Evolutionary conservation across 202 grass and related monocot genomes (phyloP).

Genomic region (Panicum virgatum): DNA sequence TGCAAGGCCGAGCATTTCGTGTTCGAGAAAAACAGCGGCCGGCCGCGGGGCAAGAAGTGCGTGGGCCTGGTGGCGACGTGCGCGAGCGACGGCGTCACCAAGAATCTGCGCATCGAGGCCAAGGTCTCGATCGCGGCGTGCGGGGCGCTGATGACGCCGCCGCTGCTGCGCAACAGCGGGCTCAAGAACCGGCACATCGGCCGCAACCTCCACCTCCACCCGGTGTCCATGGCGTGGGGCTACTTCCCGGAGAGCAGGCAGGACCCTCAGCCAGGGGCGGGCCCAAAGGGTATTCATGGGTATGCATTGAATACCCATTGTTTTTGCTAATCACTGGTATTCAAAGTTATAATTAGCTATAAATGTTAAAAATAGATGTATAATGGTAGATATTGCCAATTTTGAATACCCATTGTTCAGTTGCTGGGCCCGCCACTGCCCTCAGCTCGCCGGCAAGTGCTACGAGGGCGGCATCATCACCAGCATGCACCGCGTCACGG

Average conservation of each 20-base stretch:
- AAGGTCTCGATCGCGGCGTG: conserved; percentile 68
- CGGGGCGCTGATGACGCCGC: conserved; percentile 76
- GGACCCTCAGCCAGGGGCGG: background rate
- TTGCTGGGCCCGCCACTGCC: no score
- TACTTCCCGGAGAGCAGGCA: conserved; percentile 72
- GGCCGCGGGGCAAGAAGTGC: conserved; percentile 53
- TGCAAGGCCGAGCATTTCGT: conserved; percentile 82
- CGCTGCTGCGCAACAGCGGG: conserved; percentile 65
- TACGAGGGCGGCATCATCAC: conserved; percentile 95
- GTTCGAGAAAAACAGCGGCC: conserved; percentile 20
- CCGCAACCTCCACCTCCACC: conserved; percentile 87
- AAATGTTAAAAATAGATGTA: no score
- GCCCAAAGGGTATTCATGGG: no score
- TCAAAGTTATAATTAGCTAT: no score
- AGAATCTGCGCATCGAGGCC: conserved; percentile 72
- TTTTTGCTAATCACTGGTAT: no score
- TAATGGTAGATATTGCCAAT: no score
- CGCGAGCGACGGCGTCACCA: conserved; percentile 43
- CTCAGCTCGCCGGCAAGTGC: conserved; percentile 34
- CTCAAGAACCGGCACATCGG: conserved; percentile 83
- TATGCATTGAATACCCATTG: no score
- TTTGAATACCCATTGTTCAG: no score
- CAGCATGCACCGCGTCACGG: conserved; percentile 70
- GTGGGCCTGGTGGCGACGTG: conserved; percentile 57
- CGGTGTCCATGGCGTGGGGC: conserved; percentile 83